phyloP scores from a whole-genome alignment of 2,329 filamentous ascomycete genomes.

The Trichophyton verrucosum region DNA sequence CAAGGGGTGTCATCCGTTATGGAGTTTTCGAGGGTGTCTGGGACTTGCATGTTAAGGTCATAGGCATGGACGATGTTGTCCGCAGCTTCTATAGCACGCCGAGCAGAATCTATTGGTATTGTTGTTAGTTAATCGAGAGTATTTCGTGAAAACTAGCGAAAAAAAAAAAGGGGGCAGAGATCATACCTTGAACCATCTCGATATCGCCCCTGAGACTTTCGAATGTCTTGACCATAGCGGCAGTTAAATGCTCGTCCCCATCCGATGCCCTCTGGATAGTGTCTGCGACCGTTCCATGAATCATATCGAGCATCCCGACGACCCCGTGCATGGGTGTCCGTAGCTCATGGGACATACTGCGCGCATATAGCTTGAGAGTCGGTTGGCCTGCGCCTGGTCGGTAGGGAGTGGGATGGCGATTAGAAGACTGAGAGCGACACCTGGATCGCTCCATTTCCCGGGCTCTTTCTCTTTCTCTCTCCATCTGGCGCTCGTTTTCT shows the following conservation, averaged over 20 bases:
- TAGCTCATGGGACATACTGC: constrained; percentile 58
- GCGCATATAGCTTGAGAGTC: constrained; percentile 58
- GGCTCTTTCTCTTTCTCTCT: constrained; percentile 21
- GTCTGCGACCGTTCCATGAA: constrained; percentile 60
- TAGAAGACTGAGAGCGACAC: background rate
- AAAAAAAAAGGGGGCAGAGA: background rate
- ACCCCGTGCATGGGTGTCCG: constrained; percentile 65
- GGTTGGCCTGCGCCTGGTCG: constrained; percentile 25
- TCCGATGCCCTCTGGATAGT: constrained; percentile 45
- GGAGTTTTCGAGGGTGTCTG: constrained; percentile 45
- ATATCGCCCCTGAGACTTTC: constrained; percentile 55
- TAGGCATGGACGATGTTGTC: constrained; percentile 67
- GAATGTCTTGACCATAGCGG: constrained; percentile 44
- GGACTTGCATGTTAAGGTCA: constrained; percentile 62
- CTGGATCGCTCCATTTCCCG: constrained; percentile 11
- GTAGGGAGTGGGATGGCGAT: constrained; percentile 9
- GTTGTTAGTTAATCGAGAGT: background rate
- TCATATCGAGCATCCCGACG: constrained; percentile 63
- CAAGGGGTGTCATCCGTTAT: constrained; percentile 25
- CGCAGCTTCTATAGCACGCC: constrained; percentile 58
- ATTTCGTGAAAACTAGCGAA: background rate
- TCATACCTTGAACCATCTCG: constrained; percentile 53
- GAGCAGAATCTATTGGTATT: constrained; percentile 47
- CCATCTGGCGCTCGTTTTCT: constrained; percentile 25
- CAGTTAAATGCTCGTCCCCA: constrained; percentile 4